Conservation (phyloP, 2,329 filamentous ascomycete species). For the Diaporthe sp. region DNA sequence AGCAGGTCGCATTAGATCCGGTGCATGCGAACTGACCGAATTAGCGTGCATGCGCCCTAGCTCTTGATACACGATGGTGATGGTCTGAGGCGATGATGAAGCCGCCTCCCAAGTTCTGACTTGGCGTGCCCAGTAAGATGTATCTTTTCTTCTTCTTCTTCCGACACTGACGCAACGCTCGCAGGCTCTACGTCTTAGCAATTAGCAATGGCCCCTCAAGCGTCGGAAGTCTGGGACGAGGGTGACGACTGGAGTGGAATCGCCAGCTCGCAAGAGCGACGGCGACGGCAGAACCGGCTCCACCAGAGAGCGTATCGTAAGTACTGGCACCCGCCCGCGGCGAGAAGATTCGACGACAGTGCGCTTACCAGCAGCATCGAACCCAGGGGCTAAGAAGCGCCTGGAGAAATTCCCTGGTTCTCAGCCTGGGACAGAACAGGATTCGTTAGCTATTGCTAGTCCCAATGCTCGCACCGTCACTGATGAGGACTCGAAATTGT, state of each 20-base stretch:
- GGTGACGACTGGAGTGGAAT: neutral
- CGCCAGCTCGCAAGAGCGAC: neutral
- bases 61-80: neutral
- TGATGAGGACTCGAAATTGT: neutral
- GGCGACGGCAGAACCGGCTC: constrained; percentile 10
- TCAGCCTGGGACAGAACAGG: neutral
- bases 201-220: neutral
- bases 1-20: constrained; percentile 4
- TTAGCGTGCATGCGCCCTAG: neutral
- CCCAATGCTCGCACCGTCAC: no score
- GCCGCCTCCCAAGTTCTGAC: neutral
- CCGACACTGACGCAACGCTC: neutral
- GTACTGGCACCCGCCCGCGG: neutral
- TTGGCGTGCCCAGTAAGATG: neutral
- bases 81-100: neutral
- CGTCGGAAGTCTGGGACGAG: neutral
- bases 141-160: neutral
- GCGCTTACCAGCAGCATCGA: neutral
- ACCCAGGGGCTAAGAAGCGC: constrained; percentile 1
- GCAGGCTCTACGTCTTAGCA: neutral
- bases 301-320: constrained; percentile 14
- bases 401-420: neutral
- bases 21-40: neutral
- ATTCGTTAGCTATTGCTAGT: neutral
- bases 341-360: neutral